Evolutionary conservation across 768 basidiomycete genomes (phyloP), one percentile per base, ranked within the genome.

Genomic region (Lactifluus hygrophoroides): DNA sequence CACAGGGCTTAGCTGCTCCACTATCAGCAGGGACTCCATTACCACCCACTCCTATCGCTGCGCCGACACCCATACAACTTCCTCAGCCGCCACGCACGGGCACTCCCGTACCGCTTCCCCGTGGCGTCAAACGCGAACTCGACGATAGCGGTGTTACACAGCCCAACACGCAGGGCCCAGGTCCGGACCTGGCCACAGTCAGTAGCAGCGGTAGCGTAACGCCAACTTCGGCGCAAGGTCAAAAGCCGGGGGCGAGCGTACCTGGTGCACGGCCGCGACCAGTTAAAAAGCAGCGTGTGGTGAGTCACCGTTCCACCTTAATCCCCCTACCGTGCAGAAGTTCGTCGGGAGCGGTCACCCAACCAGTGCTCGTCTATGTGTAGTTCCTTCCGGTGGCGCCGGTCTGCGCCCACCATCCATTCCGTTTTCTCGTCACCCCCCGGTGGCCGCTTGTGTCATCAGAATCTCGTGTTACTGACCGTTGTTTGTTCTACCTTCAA

Each of bases 271-370:
- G 62, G 44, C 64, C 64, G 10, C 57, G 64, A 43, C 64, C 64
- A 13, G 32, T 64, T 38, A 64, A 64, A 52, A 64, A 63, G 50
- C 64, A 63, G 49, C 64, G 64, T 19, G 30, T 63, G 44, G 64
- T 64, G 44, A 63, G 64, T 64, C 13, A 30, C 11, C 16, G 17
- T 28, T 56, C 51, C 23, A 37, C 27, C 28, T 32, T 52, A 43
- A 19, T 8, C 32, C 27, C 35, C 25, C 13, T 25, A 25, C 21
- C 11, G 13, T 40, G 34, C 19, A 60, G 32, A 40, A 27, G n/a
- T 46, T 17, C 19, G 37, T 11, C 37, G 40, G 35, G 43, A 34
- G 42, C 17, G 27, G 27, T 30, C 37, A 25, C n/a, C 4, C 1
- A 34, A 17, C 30, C 13, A 2, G 23, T 14, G 30, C 16, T 23